A percentile compares a stretch with the other conserved stretches of the same genome.
Conservation (phyloP, 106 monocot genomes). For the Ottelia alismoides region DNA sequence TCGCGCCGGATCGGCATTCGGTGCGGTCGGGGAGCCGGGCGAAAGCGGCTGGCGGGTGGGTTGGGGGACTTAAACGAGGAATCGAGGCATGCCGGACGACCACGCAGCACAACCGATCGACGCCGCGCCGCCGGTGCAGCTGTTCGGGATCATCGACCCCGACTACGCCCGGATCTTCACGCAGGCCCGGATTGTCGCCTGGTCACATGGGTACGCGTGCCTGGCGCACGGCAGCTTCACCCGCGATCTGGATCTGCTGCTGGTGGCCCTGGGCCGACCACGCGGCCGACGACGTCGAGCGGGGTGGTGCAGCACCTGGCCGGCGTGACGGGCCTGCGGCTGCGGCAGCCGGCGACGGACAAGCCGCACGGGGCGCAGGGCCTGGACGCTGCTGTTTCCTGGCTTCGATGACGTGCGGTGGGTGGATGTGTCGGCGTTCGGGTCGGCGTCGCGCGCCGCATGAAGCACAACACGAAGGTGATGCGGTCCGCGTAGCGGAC, state of each 20-base stretch:
- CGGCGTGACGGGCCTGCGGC: background rate
- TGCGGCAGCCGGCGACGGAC: background rate
- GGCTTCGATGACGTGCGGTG: background rate
- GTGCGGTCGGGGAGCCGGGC: no score
- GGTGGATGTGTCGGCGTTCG: background rate
- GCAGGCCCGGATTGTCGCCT: background rate
- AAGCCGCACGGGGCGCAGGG: background rate
- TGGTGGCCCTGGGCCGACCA: background rate
- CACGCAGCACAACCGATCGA: no score
- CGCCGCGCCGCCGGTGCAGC: no score
- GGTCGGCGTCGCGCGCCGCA: no score
- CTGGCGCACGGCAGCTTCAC: background rate
- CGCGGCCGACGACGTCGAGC: background rate
- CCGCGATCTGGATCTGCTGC: background rate
- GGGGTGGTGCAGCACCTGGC: background rate
- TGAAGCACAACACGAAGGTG: no score
- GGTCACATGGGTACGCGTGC: background rate
- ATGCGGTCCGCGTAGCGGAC: no score
- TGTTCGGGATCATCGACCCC: background rate
- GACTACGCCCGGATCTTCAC: background rate
- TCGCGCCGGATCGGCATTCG: no score
- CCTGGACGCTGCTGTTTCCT: background rate
- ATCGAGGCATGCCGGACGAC: no score
- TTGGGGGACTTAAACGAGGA: no score
- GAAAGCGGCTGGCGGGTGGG: no score